phyloP scores from a whole-genome alignment of 176 grass and related monocot genomes.

The Puya raimondii region DNA sequence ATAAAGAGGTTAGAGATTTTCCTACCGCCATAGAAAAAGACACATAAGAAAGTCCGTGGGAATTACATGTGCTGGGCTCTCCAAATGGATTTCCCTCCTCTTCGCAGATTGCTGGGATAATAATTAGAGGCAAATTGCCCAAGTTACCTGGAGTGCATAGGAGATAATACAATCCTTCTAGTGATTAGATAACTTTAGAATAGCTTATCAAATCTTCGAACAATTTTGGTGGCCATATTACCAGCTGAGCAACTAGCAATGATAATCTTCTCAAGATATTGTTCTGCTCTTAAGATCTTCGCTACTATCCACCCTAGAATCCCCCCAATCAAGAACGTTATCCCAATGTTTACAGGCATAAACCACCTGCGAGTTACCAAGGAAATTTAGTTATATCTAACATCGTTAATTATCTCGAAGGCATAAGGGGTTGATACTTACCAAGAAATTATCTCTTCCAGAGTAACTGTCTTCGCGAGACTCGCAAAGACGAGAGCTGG shows the following conservation, averaged over 20 bases:
- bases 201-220: neutral
- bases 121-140: slow-evolving; percentile 45
- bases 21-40: slow-evolving; percentile 53
- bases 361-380: slow-evolving; percentile 38
- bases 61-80: slow-evolving; percentile 25
- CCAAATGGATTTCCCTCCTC: slow-evolving; percentile 47
- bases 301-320: slow-evolving; percentile 35
- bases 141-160: slow-evolving; percentile 31
- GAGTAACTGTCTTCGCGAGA: slow-evolving; percentile 45
- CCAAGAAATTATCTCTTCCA: slow-evolving; percentile 58
- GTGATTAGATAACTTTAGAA: too few relatives aligned
- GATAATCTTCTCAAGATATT: slow-evolving; percentile 29
- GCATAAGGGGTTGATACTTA: neutral
- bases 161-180: neutral
- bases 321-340: slow-evolving; percentile 35
- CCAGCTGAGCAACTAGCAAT: slow-evolving; percentile 53
- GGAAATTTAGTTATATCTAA: neutral
- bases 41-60: slow-evolving; percentile 42
- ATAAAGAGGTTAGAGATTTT: neutral
- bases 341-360: slow-evolving; percentile 51
- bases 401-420: neutral
- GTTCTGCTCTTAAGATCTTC: slow-evolving; percentile 25
- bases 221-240: slow-evolving; percentile 1
- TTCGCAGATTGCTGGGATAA: slow-evolving; percentile 51
- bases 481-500: slow-evolving; percentile 46